Evolutionary conservation across 2,329 filamentous ascomycete species (phyloP).

Genomic region (Colletotrichum lentis): DNA sequence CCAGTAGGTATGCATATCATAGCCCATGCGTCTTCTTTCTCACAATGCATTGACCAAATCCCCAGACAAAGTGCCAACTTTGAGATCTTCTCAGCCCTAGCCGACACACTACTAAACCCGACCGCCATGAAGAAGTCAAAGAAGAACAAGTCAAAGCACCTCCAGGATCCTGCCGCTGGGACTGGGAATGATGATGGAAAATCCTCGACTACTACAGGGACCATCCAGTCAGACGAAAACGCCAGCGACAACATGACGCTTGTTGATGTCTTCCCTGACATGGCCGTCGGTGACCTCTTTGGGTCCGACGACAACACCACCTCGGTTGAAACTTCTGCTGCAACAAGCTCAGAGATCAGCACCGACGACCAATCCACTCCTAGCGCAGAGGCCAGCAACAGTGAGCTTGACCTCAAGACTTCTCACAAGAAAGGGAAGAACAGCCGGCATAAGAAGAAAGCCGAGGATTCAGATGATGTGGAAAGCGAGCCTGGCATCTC

Average conservation of each 20-base stretch:
- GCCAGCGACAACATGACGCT: constrained; percentile 24
- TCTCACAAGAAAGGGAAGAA: background rate
- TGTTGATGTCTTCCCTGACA: constrained; percentile 19
- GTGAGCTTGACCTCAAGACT: constrained; percentile 5
- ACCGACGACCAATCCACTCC: constrained; percentile 1
- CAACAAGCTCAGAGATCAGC: constrained; percentile 20
- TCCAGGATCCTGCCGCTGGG: background rate
- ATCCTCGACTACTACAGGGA: constrained; percentile 12
- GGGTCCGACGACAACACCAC: constrained; percentile 5
- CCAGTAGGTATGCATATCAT: background rate
- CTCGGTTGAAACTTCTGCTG: constrained; percentile 19
- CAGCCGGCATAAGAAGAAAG: background rate
- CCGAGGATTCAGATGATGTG: background rate
- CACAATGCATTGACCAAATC: background rate
- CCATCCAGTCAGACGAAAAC: constrained; percentile 19
- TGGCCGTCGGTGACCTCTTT: background rate
- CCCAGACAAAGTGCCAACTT: background rate
- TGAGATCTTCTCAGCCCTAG: background rate
- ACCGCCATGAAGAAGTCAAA: constrained; percentile 22
- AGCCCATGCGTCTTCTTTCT: background rate
- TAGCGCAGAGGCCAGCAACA: background rate
- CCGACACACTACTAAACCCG: background rate
- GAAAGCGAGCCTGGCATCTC: constrained; percentile 2
- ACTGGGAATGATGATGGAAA: background rate
- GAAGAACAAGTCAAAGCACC: background rate